Evolutionary conservation across 2,329 filamentous ascomycete species (phyloP), one percentile per base, ranked within the genome.

Genomic region (Xylariomycetidae sp.): DNA sequence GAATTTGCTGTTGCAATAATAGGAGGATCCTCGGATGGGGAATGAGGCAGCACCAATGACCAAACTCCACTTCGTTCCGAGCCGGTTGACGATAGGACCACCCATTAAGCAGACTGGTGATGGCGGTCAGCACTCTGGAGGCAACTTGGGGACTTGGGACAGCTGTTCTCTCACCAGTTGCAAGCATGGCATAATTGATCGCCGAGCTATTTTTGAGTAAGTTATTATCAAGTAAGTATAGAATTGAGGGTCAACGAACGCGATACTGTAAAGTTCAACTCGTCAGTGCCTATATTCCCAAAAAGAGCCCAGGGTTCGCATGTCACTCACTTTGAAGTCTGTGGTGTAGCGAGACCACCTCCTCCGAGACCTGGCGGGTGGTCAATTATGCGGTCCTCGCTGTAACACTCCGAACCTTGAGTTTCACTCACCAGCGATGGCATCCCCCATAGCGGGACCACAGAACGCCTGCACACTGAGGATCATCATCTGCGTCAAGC

Each of bases 1-100:
- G 37, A 65, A 69, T 42, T 67, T 67, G 48, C 62, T 66, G 27
- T 69, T 69, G 46, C 61, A 65, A 43, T 69, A 69, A 40, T 69
- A 69, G 8, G 64, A 63, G 0, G 66, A 68, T 4, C 66, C 66
- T 14, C 58, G 57, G 20, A 69, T 67, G 6, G 66, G 66, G 26
- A 69, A 69, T 3, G 57, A 56, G 37, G 51, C 49, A 13, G 53
- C 51, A 6, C 64, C 64, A 25, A 69, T 56, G 6, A 68, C 63
- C 19, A 69, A 41, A 7, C 64, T 55, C 65, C 65, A 69, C 35
- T 69, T 69, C 4, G 64, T 61, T 4, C 64, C 64, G 4, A 69
- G 52, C 36, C 67, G 67, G 44, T 69, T 68, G 10, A 68, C 64
- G 17, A 69, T 53, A 0, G 64, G 63, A 8, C 64, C 65, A 12